Base-by-base conservation (phyloP, 768 basidiomycete genomes). In the Rhodotorula babjevae region DNA sequence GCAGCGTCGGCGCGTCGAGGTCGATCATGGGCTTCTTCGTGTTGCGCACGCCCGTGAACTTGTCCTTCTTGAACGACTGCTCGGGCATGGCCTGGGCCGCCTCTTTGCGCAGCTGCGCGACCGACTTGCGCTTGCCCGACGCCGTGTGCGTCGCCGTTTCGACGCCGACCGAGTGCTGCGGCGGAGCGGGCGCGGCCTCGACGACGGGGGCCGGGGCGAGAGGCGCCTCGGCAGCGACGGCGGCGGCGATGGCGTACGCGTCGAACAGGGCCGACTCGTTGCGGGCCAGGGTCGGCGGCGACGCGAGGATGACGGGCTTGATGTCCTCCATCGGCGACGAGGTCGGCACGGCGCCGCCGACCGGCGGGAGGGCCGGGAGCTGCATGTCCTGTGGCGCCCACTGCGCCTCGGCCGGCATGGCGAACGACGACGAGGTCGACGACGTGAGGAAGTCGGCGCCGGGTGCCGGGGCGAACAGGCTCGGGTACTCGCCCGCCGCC, bases 31-130 rank as follows among this genome's bases (percentile, higher is more conserved):
- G 67, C 56, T 74, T 76, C 63, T 67, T 67, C 16, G 77, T 75
- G 72, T 79, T 77, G 53, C 78, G 73, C 55, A 72, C 64, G 15
- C 78, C 78, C 40, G 65, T 76, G 68, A 77, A 78, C 56, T 74
- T 76, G 72, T 73, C 74, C 53, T 55, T 55, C 27, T 27, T 27
- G 69, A 64, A 69, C 31, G 67, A 59, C 67, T 65, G 61, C 47
- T 68, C 67, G 44, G 58, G 59, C 25, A 65, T 55, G 10, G 55
- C 46, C 12, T 27, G 42, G 23, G 63, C 72, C 44, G 72, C 72
- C 52, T 73, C 72, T 33, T 64, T 67, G 40, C 63, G 63, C 61
- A 72, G 62, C 58, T 72, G 65, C 56, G 70, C 70, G 46, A 67
- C 56, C 60, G 70, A 33, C 65, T 71, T 71, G 70, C 70, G 70